Base-by-base conservation (phyloP, 495 filamentous ascomycete species). In the Aspergillus indologenus region DNA sequence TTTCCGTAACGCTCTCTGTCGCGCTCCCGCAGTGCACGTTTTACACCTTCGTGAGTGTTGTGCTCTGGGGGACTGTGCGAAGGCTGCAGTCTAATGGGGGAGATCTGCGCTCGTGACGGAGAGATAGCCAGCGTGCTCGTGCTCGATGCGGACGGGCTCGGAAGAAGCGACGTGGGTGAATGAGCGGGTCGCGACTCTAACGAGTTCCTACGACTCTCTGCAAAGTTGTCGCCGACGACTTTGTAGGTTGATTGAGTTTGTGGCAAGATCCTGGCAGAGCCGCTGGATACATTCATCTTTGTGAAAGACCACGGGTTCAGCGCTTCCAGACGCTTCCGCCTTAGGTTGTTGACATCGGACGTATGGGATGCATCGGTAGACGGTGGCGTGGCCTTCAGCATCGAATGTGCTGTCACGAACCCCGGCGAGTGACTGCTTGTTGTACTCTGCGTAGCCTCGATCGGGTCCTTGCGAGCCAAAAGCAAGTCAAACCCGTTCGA, bases 1-100 rank as follows among this genome's bases (percentile, higher is more conserved):
- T 75, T 78, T 0, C 70, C 73, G 52, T 75, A 75, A 5, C 67
- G 67, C 23, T 74, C 71, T 48, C 62, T 56, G 43, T 72, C 70
- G 6, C 62, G 65, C 26, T 72, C 65, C 23, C 71, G 61, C 17
- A 63, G 63, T 1, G 59, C 61, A 6, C 57, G 67, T 17, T 48
- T 58, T 14, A 9, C 18, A 12, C 4, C 19, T 17, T 11, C 24
- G 22, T 47, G 58, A 42, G 42, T 43, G 0, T 43, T 18, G 14
- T 45, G 20, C 21, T 19, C 45, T 31, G 51, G 60, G 5, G 57
- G 55, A 1, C 18, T 46, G 11, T 53, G 53, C 2, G 55, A 29
- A 14, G 5, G 2, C 12, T 40, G 34, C 12, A 14, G 12, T 11
- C 34, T 8, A 15, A 14, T 40, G 2, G 34, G 34, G 5, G 34